Conservation (phyloP, 1,284 basidiomycete genomes). For the Heterobasidion parviporum region DNA sequence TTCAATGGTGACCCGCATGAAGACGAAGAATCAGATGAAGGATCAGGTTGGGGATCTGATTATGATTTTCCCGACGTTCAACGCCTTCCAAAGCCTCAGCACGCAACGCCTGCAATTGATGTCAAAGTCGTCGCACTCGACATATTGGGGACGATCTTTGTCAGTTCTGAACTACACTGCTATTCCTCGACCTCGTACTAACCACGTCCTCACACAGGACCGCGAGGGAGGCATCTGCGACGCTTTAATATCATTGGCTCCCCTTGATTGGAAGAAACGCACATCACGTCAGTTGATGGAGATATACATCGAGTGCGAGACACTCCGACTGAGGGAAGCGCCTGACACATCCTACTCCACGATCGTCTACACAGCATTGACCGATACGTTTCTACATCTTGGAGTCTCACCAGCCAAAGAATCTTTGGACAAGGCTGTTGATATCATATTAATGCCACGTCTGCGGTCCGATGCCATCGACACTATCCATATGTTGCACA, state of each 20-base stretch:
- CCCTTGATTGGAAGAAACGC: not conserved
- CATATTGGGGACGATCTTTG: not conserved
- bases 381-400: not conserved
- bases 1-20: not conserved
- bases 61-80: not conserved
- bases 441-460: not conserved
- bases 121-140: not conserved
- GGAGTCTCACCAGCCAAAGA: not conserved
- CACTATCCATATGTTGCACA: not conserved
- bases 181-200: not conserved
- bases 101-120: not conserved
- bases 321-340: not conserved
- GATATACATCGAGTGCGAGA: not conserved
- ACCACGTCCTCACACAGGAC: not conserved
- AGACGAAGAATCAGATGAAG: not conserved
- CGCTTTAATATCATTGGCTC: not conserved
- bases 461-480: not conserved
- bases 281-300: not conserved
- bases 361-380: not conserved
- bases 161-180: not conserved
- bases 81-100: not conserved
- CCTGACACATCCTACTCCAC: not conserved
- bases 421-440: not conserved
- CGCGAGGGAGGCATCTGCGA: not conserved
- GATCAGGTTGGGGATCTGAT: not conserved